These are phyloP conservation scores for Cercophora scortea DNA, from an alignment of 495 filamentous ascomycete genomes.

Conservation along the genomic window DNA sequence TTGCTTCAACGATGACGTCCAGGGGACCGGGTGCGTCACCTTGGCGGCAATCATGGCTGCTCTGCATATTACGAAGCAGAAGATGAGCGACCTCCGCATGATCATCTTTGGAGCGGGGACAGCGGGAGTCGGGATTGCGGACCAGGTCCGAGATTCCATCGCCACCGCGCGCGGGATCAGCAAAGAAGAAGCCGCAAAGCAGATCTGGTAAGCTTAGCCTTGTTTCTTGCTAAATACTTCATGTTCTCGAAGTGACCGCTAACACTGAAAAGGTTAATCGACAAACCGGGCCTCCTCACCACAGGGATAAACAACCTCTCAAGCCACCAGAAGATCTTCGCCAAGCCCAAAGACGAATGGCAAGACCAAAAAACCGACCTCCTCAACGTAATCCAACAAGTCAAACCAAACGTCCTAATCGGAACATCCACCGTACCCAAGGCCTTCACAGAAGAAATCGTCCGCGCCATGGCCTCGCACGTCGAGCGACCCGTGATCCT, in stretches of 20 bases:
- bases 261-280: constrained; percentile 56
- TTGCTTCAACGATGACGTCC: constrained; percentile 90
- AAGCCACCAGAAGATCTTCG: constrained; percentile 57
- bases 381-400: constrained; percentile 55
- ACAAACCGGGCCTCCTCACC: constrained; percentile 73
- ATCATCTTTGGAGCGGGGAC: constrained; percentile 76
- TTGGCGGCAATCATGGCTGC: constrained; percentile 72
- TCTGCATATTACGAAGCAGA: constrained; percentile 58
- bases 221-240: background rate
- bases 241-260: background rate
- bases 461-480: constrained; percentile 73
- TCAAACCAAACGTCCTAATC: constrained; percentile 75
- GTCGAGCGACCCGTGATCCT: constrained; percentile 73
- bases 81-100: constrained; percentile 58
- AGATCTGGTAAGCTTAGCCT: constrained; percentile 59
- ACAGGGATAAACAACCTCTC: constrained; percentile 46
- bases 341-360: constrained; percentile 60
- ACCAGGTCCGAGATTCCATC: constrained; percentile 75
- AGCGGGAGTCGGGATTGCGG: constrained; percentile 85
- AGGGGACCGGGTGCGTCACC: constrained; percentile 84
- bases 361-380: constrained; percentile 49
- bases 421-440: constrained; percentile 77
- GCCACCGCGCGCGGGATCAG: constrained; percentile 56
- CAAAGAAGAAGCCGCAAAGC: constrained; percentile 67
- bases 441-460: constrained; percentile 67